Evolutionary conservation across 2,329 filamentous ascomycete genomes (phyloP).

Genomic region (Ophiostoma montium): DNA sequence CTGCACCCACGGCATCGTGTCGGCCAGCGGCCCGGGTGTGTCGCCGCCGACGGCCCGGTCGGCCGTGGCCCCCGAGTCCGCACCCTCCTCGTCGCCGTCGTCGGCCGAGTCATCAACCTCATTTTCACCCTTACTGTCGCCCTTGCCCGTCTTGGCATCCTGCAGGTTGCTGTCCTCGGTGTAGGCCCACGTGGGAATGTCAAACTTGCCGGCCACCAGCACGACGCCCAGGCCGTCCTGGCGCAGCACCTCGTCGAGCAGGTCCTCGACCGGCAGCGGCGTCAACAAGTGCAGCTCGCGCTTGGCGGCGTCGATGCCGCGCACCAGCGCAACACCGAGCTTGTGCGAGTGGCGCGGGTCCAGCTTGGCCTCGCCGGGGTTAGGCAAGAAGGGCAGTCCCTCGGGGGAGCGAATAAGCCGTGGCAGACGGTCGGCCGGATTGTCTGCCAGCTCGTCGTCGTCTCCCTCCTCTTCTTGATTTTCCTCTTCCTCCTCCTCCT

Average conservation of each 20-base stretch:
- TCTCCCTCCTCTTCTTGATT: neutral
- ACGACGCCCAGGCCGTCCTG: conserved; percentile 36
- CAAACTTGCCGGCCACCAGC: conserved; percentile 53
- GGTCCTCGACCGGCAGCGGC: conserved; percentile 24
- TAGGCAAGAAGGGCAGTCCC: conserved; percentile 48
- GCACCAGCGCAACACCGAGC: conserved; percentile 54
- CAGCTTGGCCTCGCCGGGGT: conserved; percentile 37
- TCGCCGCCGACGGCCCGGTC: conserved; percentile 10
- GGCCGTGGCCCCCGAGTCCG: neutral
- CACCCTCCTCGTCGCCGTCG: neutral
- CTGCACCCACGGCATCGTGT: conserved; percentile 43
- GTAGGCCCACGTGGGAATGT: conserved; percentile 56
- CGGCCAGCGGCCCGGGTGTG: conserved; percentile 9
- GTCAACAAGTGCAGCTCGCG: conserved; percentile 50
- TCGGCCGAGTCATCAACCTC: conserved; percentile 20
- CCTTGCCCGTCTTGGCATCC: conserved; percentile 12
- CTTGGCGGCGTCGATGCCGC: conserved; percentile 46
- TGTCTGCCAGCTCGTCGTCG: neutral
- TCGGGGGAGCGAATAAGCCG: conserved; percentile 31
- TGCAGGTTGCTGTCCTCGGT: conserved; percentile 42
- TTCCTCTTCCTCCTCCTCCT: neutral
- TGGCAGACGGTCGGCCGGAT: conserved; percentile 28
- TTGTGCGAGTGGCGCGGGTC: conserved; percentile 44
- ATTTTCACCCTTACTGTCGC: conserved; percentile 21
- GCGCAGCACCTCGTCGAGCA: conserved; percentile 4